Base-by-base conservation (phyloP, 2,329 filamentous ascomycete genomes). In the Pseudogymnoascus verrucosus region DNA sequence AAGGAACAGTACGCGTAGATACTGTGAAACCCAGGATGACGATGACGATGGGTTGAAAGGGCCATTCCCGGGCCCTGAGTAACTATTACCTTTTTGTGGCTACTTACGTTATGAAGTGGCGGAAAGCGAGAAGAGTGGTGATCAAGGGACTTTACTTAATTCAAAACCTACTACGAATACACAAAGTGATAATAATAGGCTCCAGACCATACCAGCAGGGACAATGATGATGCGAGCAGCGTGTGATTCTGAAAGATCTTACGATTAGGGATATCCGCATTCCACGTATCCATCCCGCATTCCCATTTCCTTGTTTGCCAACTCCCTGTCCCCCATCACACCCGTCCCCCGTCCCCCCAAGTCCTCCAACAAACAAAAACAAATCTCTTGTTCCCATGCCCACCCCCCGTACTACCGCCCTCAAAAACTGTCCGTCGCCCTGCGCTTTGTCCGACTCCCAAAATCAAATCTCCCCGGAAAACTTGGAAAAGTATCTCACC, bases 311-410 rank as follows among this genome's bases (percentile, higher is more conserved):
- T 57, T 57, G 51, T 57, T 57, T 57, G 51, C 16, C 26, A 11
- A 34, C 51, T 57, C 51, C 51, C 51, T 57, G 51, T 57, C 51
- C 51, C 31, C 51, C 51, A 28, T n/a, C 16, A 57, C 26, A 57
- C 51, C 51, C 51, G 28, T 57, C 51, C n/a, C 51, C 51, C 51
- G 28, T 34, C 34, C 19, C 51, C 11, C 28, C 51, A 31, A 57
- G 28, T 31, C 28, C 28, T 11, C 8, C 7, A 34, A 57, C 26
- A 31, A 34, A 57, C n/a, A 31, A 19, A 34, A 23, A 11, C 28
- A 23, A 28, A 6, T 16, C 23, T 57, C 28, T 34, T 57, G 51
- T 34, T 28, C 51, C 28, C 51, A 57, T 57, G 51, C 47, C 23
- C 10, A 5, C 51, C 51, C 2, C 34, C 51, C 51, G 51, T 57